phyloP scores from a whole-genome alignment of 495 filamentous ascomycete genomes.

The Schizothecium vesticola region DNA sequence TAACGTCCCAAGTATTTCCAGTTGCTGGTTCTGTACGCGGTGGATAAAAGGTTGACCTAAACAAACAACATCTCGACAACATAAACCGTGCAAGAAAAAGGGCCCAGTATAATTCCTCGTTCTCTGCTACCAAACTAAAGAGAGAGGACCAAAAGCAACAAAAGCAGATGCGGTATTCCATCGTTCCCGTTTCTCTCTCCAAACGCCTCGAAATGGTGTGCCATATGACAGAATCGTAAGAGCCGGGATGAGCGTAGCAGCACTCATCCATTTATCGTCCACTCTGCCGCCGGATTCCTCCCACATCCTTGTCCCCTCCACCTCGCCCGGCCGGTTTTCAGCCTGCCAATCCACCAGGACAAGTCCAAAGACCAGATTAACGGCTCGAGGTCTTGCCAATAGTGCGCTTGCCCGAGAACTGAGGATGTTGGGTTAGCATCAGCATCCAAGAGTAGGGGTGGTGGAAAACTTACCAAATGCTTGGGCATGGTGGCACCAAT shows the following conservation, averaged over 20 bases:
- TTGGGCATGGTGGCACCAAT: constrained; percentile 74
- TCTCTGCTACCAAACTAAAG: background rate
- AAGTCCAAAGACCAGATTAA: constrained; percentile 14
- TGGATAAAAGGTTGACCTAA: background rate
- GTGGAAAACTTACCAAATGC: constrained; percentile 68
- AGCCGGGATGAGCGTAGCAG: background rate
- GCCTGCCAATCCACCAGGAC: background rate
- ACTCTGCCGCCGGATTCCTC: background rate
- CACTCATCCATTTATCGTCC: background rate
- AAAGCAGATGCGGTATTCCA: background rate
- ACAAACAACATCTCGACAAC: background rate
- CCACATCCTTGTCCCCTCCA: background rate
- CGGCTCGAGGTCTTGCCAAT: constrained; percentile 51
- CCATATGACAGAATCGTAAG: constrained; percentile 1
- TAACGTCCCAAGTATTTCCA: background rate
- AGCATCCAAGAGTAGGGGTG: background rate
- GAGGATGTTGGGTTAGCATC: background rate
- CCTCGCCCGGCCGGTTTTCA: background rate
- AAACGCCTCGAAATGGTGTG: constrained; percentile 13
- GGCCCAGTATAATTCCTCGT: constrained; percentile 1
- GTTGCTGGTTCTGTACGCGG: background rate
- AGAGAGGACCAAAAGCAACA: background rate
- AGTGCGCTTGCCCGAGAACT: constrained; percentile 55
- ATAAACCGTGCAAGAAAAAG: background rate
- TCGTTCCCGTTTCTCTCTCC: constrained; percentile 1